Conservation (phyloP, 2,329 filamentous ascomycete genomes). For the Purpureocillium takamizusanense region DNA sequence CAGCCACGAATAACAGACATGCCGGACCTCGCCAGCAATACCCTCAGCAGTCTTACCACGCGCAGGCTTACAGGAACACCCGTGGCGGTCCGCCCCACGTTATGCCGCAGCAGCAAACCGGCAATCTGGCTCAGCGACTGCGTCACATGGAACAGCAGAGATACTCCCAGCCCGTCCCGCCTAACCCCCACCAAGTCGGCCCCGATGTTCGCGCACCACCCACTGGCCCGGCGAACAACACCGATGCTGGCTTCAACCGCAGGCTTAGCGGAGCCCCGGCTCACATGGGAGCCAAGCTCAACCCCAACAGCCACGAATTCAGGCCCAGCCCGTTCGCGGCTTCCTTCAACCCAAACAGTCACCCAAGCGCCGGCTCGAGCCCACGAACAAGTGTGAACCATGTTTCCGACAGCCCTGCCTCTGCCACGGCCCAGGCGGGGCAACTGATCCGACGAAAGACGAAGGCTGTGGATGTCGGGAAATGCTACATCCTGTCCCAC, state of each 20-base stretch:
- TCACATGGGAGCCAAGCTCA: conserved; percentile 48
- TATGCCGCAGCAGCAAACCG: conserved; percentile 29
- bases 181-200: conserved; percentile 42
- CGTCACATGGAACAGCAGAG: conserved; percentile 44
- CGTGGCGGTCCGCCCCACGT: conserved; percentile 34
- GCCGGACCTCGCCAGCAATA: conserved; percentile 38
- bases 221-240: conserved; percentile 57
- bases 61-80: conserved; percentile 38
- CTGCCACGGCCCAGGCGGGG: conserved; percentile 15
- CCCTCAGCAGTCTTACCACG: conserved; percentile 35
- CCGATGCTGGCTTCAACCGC: conserved; percentile 43
- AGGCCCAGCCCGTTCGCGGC: conserved; percentile 74
- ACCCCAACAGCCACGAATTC: conserved; percentile 68
- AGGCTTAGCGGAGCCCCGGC: conserved; percentile 41
- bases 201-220: conserved; percentile 64
- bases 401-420: conserved; percentile 22
- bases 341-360: conserved; percentile 66
- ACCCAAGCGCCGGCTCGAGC: conserved; percentile 61
- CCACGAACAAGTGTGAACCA: conserved; percentile 55
- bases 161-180: conserved; percentile 30
- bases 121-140: conserved; percentile 40
- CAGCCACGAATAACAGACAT: conserved; percentile 30
- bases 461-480: conserved; percentile 61
- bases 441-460: conserved; percentile 63
- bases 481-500: conserved; percentile 46